Evolutionary conservation across 495 filamentous ascomycete genomes (phyloP).

Genomic region (Tirmania nivea): DNA sequence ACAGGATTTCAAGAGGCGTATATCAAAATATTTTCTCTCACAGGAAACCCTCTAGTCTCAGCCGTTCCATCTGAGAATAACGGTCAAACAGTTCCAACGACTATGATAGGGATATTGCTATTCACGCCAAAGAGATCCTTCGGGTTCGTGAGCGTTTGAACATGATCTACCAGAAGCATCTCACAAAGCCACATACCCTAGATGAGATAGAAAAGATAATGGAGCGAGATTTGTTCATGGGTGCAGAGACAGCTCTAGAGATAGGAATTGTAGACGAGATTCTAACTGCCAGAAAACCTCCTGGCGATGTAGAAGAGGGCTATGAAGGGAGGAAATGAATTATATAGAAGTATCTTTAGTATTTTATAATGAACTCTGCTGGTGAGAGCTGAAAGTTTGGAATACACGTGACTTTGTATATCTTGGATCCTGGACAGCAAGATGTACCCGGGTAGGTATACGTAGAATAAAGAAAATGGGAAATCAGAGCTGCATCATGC

Average conservation of each 20-base stretch:
- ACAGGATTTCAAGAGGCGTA: slow-evolving; percentile 81
- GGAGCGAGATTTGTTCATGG: slow-evolving; percentile 90
- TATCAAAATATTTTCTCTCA: slow-evolving; percentile 76
- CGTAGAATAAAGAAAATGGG: too few species aligned
- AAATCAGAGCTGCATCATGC: too few species aligned
- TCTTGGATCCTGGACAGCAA: too few species aligned
- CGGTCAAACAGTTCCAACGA: slow-evolving; percentile 25
- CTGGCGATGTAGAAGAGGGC: slow-evolving; percentile 1
- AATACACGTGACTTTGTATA: too few species aligned
- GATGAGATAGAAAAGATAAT: slow-evolving; percentile 59
- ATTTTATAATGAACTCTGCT: too few species aligned
- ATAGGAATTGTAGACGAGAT: slow-evolving; percentile 86
- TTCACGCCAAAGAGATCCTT: slow-evolving; percentile 92
- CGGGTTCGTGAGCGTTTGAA: slow-evolving; percentile 68
- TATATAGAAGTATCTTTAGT: too few species aligned
- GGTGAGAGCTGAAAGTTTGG: too few species aligned
- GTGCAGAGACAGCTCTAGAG: slow-evolving; percentile 66
- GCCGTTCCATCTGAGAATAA: slow-evolving; percentile 21
- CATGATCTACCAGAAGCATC: slow-evolving; percentile 65
- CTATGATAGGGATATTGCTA: slow-evolving; percentile 54
- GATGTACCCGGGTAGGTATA: too few species aligned
- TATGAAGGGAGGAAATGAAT: slow-evolving; percentile 26
- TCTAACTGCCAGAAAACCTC: slow-evolving; percentile 24
- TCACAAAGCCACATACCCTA: slow-evolving; percentile 48
- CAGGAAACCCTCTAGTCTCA: slow-evolving; percentile 44